Base-by-base conservation (phyloP, 192 early-diverging fungal species). In the Umbelopsis sp. region DNA sequence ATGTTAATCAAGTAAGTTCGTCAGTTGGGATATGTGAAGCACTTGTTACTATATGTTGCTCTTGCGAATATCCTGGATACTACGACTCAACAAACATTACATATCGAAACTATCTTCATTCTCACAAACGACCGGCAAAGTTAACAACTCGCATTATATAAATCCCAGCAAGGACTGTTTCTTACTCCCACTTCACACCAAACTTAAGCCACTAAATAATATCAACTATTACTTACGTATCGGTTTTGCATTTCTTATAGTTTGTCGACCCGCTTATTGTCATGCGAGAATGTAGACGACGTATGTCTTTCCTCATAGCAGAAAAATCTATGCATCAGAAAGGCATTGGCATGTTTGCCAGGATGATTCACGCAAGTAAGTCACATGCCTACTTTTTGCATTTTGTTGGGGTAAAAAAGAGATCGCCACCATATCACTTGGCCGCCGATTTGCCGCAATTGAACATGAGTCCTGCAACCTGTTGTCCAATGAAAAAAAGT, bases 211-310 rank as follows among this genome's bases (percentile, higher is more conserved):
- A 10, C 10, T 41, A 52, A 5, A 22, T 3, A 12, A 25, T 6
- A 11, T 23, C 8, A 21, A 23, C 8, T 22, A 4, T 8, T 25
- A 1, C 51, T 52, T 2, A 52, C n/a, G 5, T 9, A 23, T 25
- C 18, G 4, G n/a, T 20, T 20, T 52, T 51, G 3, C 33, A 2
- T 20, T 46, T 16, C 67, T 81, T 83, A 68, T 82, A 93, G 89
- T 98, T 99, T 84, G 90, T 99, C 30, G 97, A 99, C 77, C 95
- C 96, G 11, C 70, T 95, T 30, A 89, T 97, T 67, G 78, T 99
- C 12, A 89, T 97, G 71, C 86, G 86, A 58, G 90, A 92, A 68
- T 92, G 91, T 50, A 79, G 84, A 33, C 87, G 97, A 58, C 84
- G 86, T 30, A 90, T 95, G 23, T 93, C 87, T 47, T 93, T 93